Evolutionary conservation across 768 basidiomycete genomes (phyloP), one percentile per base, ranked within the genome.

Genomic region (Leccinum rimulosum): DNA sequence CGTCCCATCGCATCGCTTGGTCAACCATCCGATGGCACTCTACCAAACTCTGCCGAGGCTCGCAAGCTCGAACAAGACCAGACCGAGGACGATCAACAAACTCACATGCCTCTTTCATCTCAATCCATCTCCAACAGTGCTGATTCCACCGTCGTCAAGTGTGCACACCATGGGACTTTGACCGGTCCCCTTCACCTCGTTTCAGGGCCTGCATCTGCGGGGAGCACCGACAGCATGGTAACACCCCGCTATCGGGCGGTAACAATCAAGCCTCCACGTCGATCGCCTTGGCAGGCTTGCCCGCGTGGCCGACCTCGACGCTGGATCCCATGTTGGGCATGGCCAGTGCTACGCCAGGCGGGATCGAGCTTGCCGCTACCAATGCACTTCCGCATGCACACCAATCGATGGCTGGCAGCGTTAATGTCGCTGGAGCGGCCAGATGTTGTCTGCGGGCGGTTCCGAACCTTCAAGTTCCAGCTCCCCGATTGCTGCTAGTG

Each of bases 1-100:
- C 79, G 86, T 11, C 83, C 86, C 5, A 79, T 78, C 27, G 75
- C 77, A 45, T 74, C 76, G 0, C 69, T 74, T 17, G 64, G 65
- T 3, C 55, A 56, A 12, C 60, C 60, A 0, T 50, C 66, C 11
- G 73, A 70, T 40, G 50, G 61, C 50, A 60, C 61, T 9, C 61
- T 52, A 15, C 25, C 55, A 15, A 56, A 28, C 40, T 0, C 56
- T n/a, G 25, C 35, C n/a, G 68, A 70, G 3, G 5, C 61, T 4
- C 66, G 68, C 30, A 65, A 57, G 30, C 51, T 59, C 6, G 74
- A 79, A 47, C 68, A 69, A n/a, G 68, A 73, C n/a, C 69, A 60
- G 30, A 54, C 30, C 11, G 71, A 73, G 15, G 73, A 69, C 19
- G 14, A 38, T 1, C 68, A 62, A 33, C 68, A 57, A 30, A 12